Evolutionary conservation across 345 rosid genomes (phyloP).

Genomic region (Brassica juncea): DNA sequence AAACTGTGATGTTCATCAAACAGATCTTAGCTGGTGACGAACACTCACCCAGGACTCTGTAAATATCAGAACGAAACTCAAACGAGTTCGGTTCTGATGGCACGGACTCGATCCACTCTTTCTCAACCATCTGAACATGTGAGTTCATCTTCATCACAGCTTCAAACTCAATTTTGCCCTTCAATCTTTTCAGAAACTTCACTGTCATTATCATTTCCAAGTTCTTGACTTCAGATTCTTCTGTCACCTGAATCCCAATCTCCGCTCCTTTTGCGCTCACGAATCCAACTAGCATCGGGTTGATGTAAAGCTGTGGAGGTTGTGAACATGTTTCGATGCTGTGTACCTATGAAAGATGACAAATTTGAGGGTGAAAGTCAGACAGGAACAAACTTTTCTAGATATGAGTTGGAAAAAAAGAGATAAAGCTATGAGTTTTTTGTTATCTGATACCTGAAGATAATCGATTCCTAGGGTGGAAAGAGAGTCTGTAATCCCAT

Average conservation of each 20-base stretch:
- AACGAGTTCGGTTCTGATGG: slow-evolving; percentile 66
- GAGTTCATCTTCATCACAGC: slow-evolving; percentile 43
- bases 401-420: not conserved
- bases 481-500: slow-evolving; percentile 54
- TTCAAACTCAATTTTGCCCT: slow-evolving; percentile 50
- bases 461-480: slow-evolving; percentile 58
- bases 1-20: slow-evolving; percentile 51
- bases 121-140: slow-evolving; percentile 58
- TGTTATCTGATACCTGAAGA: slow-evolving; percentile 57
- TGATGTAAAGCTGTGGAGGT: slow-evolving; percentile 25
- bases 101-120: slow-evolving; percentile 61
- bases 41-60: slow-evolving; percentile 51
- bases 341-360: slow-evolving; percentile 52
- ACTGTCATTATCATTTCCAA: slow-evolving; percentile 52
- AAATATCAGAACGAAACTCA: slow-evolving; percentile 58
- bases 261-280: slow-evolving; percentile 49
- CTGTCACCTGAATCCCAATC: slow-evolving; percentile 52
- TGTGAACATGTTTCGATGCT: slow-evolving; percentile 24
- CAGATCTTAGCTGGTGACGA: slow-evolving; percentile 56
- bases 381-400: not conserved
- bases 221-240: slow-evolving; percentile 43
- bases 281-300: slow-evolving; percentile 54
- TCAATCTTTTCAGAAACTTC: slow-evolving; percentile 48
- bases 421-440: not conserved
- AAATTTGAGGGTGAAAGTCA: slow-evolving; percentile 14